These are phyloP conservation scores for Moelleriella libera DNA, from an alignment of 2,329 filamentous ascomycete species.

Conservation along the genomic window DNA sequence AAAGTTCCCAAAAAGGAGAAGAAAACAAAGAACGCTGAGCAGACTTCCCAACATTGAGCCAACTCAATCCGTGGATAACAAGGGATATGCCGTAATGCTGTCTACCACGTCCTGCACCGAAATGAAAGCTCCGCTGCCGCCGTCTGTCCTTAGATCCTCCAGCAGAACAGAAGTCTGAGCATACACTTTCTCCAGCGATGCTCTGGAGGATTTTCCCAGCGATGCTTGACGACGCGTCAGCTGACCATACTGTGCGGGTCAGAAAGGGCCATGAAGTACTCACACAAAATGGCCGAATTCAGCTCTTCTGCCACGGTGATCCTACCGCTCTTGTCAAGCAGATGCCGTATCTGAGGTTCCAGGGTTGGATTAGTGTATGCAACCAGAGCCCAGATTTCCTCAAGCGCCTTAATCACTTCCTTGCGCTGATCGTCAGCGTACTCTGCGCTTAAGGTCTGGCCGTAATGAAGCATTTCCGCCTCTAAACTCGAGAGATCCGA, in stretches of 20 bases:
- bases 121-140: constrained; percentile 71
- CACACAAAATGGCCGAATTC: constrained; percentile 84
- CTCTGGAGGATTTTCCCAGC: constrained; percentile 75
- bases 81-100: constrained; percentile 20
- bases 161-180: constrained; percentile 78
- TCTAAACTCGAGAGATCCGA: constrained; percentile 36
- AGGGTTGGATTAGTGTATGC: constrained; percentile 73
- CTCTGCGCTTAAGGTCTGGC: constrained; percentile 62
- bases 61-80: not conserved
- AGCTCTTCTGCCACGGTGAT: constrained; percentile 79
- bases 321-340: constrained; percentile 64
- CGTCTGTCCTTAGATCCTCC: constrained; percentile 67
- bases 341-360: constrained; percentile 58
- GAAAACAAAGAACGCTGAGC: no score
- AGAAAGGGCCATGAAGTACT: constrained; percentile 17
- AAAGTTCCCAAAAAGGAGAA: no score
- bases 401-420: constrained; percentile 59
- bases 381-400: constrained; percentile 77
- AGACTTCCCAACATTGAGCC: no score
- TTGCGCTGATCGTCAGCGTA: constrained; percentile 58
- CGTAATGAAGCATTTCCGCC: constrained; percentile 61
- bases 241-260: not conserved
- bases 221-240: constrained; percentile 45
- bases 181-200: constrained; percentile 72
- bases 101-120: constrained; percentile 39